These are phyloP conservation scores for Chionographis japonica DNA, from an alignment of 106 monocot genomes.

Conservation along the genomic window DNA sequence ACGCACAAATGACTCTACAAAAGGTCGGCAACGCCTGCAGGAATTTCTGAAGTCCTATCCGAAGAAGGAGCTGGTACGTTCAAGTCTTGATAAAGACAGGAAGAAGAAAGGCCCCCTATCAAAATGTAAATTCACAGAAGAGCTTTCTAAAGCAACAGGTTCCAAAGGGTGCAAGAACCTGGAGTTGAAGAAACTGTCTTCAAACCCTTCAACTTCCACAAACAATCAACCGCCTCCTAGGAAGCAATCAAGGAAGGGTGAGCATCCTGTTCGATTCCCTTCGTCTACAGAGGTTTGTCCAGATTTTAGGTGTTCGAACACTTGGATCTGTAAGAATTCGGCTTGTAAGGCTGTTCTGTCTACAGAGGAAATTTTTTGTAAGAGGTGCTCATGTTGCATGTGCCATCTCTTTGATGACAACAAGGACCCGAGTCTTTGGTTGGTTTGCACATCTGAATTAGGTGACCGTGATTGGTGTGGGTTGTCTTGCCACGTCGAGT, in stretches of 20 bases:
- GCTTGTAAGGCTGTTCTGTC: constrained; percentile 77
- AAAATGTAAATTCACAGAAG: constrained; percentile 53
- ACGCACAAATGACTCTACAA: constrained; percentile 10
- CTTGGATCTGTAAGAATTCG: constrained; percentile 71
- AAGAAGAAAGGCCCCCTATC: constrained; percentile 18
- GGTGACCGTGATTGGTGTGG: constrained; percentile 71
- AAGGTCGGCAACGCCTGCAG: constrained; percentile 34
- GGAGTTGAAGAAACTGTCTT: constrained; percentile 42
- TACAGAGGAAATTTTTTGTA: constrained; percentile 72
- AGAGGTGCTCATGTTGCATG: constrained; percentile 92
- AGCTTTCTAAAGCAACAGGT: constrained; percentile 29
- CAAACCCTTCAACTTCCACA: constrained; percentile 16
- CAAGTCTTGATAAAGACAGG: constrained; percentile 36
- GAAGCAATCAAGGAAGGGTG: constrained; percentile 63
- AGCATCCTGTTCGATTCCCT: constrained; percentile 30
- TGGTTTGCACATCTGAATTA: constrained; percentile 80
- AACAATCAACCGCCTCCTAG: constrained; percentile 24
- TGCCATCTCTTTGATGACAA: constrained; percentile 91
- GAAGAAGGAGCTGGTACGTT: constrained; percentile 29
- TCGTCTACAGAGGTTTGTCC: constrained; percentile 13
- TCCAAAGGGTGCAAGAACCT: constrained; percentile 44
- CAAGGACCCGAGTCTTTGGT: constrained; percentile 97
- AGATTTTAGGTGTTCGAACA: constrained; percentile 10
- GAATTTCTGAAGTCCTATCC: constrained; percentile 37
- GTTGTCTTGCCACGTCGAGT: constrained; percentile 81